A percentile compares a stretch with the other conserved stretches of the same genome.
phyloP scores from a whole-genome alignment of 75 land plant genomes.

The Pinus tabuliformis region DNA sequence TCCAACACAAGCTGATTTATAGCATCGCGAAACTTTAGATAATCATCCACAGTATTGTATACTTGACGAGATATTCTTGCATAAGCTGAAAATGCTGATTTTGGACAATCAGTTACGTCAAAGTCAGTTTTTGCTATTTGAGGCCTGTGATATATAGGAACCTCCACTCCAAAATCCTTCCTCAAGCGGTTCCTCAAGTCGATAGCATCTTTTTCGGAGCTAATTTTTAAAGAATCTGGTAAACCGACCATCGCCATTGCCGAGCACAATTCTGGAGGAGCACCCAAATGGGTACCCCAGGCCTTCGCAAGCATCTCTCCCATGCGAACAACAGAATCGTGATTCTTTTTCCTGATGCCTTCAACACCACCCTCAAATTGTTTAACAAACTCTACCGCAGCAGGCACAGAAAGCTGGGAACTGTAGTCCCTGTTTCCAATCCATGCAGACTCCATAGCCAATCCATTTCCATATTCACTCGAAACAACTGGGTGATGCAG shows the following conservation, averaged over 20 bases:
- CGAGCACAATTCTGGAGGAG: constrained; percentile 35
- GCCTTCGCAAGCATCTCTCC: constrained; percentile 44
- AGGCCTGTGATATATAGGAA: constrained; percentile 27
- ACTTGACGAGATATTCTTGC: constrained; percentile 46
- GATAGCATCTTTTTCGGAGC: constrained; percentile 32
- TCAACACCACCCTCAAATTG: constrained; percentile 25
- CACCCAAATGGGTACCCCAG: constrained; percentile 49
- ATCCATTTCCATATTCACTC: constrained; percentile 35
- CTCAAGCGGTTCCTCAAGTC: constrained; percentile 37
- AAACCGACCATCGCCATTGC: constrained; percentile 54
- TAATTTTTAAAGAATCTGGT: constrained; percentile 15
- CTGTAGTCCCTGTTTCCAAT: constrained; percentile 56
- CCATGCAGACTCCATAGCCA: constrained; percentile 43
- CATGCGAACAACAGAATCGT: constrained; percentile 23
- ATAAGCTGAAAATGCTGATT: constrained; percentile 16
- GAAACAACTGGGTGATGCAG: constrained; percentile 52
- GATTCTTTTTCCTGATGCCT: constrained; percentile 20
- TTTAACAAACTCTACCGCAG: constrained; percentile 32
- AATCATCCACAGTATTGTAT: constrained; percentile 42
- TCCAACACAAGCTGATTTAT: constrained; percentile 20
- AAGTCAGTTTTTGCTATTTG: neutral
- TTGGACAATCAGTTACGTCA: neutral
- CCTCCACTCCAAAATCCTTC: constrained; percentile 39
- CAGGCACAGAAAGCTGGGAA: constrained; percentile 40
- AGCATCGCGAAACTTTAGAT: constrained; percentile 34